phyloP scores from a whole-genome alignment of 2,329 filamentous ascomycete species.

The Ceratocystiopsis sp. region DNA sequence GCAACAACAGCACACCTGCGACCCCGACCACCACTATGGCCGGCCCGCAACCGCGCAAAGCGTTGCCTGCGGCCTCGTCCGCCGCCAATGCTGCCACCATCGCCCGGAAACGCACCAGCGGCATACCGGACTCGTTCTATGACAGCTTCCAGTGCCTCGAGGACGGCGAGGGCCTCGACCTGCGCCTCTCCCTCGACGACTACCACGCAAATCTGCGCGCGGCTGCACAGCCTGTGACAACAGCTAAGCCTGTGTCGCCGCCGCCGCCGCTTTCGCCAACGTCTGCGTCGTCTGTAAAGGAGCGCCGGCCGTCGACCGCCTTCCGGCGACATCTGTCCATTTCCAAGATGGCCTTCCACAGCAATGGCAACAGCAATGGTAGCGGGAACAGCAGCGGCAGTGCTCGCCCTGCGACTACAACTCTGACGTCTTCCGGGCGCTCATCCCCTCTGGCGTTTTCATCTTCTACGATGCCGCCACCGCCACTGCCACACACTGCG shows the following conservation, averaged over 20 bases:
- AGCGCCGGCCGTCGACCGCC: conserved; percentile 30
- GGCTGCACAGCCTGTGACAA: conserved; percentile 10
- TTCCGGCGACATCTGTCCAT: conserved; percentile 60
- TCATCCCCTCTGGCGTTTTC: too few relatives aligned
- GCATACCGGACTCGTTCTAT: conserved; percentile 36
- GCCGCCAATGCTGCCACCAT: neutral
- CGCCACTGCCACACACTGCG: too few relatives aligned
- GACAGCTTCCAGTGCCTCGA: conserved; percentile 61
- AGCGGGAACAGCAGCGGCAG: neutral
- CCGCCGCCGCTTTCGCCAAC: neutral
- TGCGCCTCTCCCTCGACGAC: conserved; percentile 49
- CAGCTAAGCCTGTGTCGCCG: neutral
- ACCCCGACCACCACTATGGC: too few relatives aligned
- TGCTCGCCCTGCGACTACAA: too few relatives aligned
- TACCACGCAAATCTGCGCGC: conserved; percentile 46
- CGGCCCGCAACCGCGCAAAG: too few relatives aligned
- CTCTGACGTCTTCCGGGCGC: too few relatives aligned
- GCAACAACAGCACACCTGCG: too few relatives aligned
- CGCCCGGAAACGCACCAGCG: conserved; percentile 8
- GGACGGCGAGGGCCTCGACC: conserved; percentile 52
- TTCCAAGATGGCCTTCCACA: conserved; percentile 41
- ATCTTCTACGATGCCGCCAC: too few relatives aligned
- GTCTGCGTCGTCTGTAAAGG: conserved; percentile 25
- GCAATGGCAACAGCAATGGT: conserved; percentile 13
- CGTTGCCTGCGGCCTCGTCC: neutral